Evolutionary conservation across 352 stramenopile genomes (phyloP).

Genomic region (Thalassiosira hispida): DNA sequence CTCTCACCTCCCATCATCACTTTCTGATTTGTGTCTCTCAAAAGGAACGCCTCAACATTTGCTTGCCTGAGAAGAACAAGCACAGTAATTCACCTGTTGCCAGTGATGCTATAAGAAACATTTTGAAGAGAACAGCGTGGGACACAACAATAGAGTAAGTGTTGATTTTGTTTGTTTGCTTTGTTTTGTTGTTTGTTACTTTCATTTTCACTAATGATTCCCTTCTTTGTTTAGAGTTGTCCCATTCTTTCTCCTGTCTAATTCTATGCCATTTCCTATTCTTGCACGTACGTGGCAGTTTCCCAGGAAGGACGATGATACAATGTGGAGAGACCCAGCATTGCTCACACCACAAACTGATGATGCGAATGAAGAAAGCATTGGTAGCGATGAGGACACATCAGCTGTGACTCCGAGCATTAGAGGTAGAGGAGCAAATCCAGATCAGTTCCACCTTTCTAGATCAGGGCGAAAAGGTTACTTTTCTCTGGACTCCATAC

Average conservation of each 20-base stretch:
- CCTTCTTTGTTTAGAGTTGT: too few species aligned
- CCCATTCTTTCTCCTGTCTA: conserved; percentile 57
- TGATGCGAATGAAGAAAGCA: conserved; percentile 23
- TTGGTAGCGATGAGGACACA: conserved; percentile 48
- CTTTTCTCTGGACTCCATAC: conserved; percentile 26
- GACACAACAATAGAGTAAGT: conserved; percentile 43
- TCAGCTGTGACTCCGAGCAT: conserved; percentile 36
- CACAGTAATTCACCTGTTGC: neutral
- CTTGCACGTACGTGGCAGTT: conserved; percentile 53
- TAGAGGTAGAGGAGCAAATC: conserved; percentile 21
- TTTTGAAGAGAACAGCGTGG: conserved; percentile 35
- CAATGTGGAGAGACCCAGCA: conserved; percentile 40
- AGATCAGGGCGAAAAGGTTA: conserved; percentile 13
- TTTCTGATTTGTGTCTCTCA: neutral
- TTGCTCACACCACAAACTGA: conserved; percentile 6
- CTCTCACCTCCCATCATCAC: conserved; percentile 2
- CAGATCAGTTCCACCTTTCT: conserved; percentile 43
- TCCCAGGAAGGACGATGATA: conserved; percentile 39
- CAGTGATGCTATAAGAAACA: conserved; percentile 28
- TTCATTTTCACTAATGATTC: too few species aligned
- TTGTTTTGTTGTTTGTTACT: too few species aligned
- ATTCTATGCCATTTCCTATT: conserved; percentile 58
- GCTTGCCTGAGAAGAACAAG: conserved; percentile 4
- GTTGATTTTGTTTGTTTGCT: too few species aligned
- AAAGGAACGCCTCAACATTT: conserved; percentile 26